Evolutionary conservation across 2,329 filamentous ascomycete species (phyloP).

Genomic region (Plectosphaerella plurivora): DNA sequence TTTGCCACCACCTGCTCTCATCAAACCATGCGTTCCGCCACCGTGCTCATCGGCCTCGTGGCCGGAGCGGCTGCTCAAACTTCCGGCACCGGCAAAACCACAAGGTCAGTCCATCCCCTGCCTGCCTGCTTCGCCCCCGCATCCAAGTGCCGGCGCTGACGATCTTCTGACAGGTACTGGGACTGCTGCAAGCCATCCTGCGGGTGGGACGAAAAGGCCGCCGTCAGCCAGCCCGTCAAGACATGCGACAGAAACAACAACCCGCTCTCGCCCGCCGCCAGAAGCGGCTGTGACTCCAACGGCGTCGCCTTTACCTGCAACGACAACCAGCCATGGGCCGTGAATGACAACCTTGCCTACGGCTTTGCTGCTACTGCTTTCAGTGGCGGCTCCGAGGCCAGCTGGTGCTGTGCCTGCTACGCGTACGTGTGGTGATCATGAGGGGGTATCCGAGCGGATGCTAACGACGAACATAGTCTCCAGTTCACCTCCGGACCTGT

Average conservation of each 20-base stretch:
- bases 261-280: slow-evolving; percentile 41
- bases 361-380: slow-evolving; percentile 62
- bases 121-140: not conserved
- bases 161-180: slow-evolving; percentile 38
- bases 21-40: not conserved
- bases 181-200: slow-evolving; percentile 72
- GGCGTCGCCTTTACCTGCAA: slow-evolving; percentile 59
- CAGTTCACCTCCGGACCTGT: slow-evolving; percentile 47
- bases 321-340: slow-evolving; percentile 57
- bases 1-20: not conserved
- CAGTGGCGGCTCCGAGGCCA: slow-evolving; percentile 46
- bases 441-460: no score
- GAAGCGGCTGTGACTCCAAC: slow-evolving; percentile 50
- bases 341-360: slow-evolving; percentile 54
- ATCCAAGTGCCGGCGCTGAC: not conserved
- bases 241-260: slow-evolving; percentile 53
- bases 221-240: slow-evolving; percentile 44
- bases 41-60: not conserved
- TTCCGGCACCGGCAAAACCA: not conserved
- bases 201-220: slow-evolving; percentile 49
- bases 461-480: slow-evolving; percentile 27
- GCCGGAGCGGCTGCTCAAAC: not conserved
- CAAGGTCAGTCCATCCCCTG: not conserved
- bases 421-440: slow-evolving; percentile 25
- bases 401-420: slow-evolving; percentile 65